Base-by-base conservation (phyloP, 2,329 filamentous ascomycete genomes). In the Trichoderma breve region DNA sequence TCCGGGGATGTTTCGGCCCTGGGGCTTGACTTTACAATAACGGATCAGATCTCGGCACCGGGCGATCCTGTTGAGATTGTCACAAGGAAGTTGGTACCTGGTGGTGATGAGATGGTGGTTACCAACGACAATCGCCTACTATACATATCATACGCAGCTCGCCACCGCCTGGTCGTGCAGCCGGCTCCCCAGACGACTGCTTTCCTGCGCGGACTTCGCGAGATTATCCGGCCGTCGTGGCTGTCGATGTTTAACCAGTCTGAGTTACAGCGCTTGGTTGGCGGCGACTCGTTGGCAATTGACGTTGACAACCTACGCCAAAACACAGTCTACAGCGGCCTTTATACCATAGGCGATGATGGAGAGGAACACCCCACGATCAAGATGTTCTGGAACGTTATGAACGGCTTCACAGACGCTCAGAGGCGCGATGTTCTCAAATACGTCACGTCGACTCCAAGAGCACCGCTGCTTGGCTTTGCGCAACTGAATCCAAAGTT, bases 191-290 rank as follows among this genome's bases (percentile, higher is more conserved):
- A 98, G 78, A 98, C 95, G 0, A 87, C 90, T 26, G 94, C 94
- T 1, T 99, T 99, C 80, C 87, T 99, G 8, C 90, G 90, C 71
- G 96, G 96, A 0, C 89, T 99, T 1, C 90, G 92, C 26, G 87
- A 91, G 74, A 97, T 99, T 78, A 96, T 99, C 75, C 92, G 95
- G 72, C 95, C 95, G 0, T 89, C 90, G 4, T 99, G 96, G 96
- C 87, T 99, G 5, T 94, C 92, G 77, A 98, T 99, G 96, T 99
- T 99, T 85, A 99, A 99, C 81, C 95, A 98, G 80, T 90, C 90
- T 3, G 96, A 99, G 80, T 87, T 99, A 5, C 96, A 98, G 82
- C 96, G 93, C 1, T 90, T 99, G 6, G 92, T 99, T 18, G 93
- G 94, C 68, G 96, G 96, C 57, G 94, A 97, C 76, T 91, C 90